Evolutionary conservation across 2,329 filamentous ascomycete genomes (phyloP).

Genomic region (Phaeosphaeria sp.): DNA sequence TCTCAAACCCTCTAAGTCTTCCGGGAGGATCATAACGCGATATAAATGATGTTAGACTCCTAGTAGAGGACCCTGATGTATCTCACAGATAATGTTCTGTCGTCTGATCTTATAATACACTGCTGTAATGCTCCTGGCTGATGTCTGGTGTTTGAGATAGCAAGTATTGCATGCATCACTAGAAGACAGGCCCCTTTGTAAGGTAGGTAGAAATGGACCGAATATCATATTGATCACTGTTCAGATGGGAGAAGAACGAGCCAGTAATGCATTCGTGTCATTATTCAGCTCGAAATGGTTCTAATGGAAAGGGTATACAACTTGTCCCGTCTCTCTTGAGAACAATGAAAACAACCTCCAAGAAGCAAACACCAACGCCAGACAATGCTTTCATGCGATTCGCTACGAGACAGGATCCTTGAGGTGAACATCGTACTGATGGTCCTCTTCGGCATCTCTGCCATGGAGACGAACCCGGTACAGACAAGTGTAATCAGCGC

Average conservation of each 20-base stretch:
- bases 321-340: constrained; percentile 4
- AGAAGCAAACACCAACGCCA: constrained; percentile 8
- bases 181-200: too few species aligned
- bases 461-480: constrained; percentile 56
- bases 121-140: too few species aligned
- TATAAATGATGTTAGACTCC: too few species aligned
- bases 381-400: constrained; percentile 2
- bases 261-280: constrained; percentile 2
- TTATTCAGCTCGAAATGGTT: constrained; percentile 1
- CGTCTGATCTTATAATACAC: too few species aligned
- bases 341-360: not conserved
- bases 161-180: too few species aligned
- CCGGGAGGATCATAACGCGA: too few species aligned
- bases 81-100: too few species aligned
- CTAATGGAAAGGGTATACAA: constrained; percentile 11
- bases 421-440: constrained; percentile 25
- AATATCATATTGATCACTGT: not conserved
- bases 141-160: too few species aligned
- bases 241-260: not conserved
- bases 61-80: too few species aligned
- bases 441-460: constrained; percentile 25
- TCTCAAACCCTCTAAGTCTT: too few species aligned
- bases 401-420: constrained; percentile 18
- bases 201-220: too few species aligned
- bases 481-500: constrained; percentile 53